Conservation (phyloP, 148 eudicot species). For the Vaccinium myrtillus region DNA sequence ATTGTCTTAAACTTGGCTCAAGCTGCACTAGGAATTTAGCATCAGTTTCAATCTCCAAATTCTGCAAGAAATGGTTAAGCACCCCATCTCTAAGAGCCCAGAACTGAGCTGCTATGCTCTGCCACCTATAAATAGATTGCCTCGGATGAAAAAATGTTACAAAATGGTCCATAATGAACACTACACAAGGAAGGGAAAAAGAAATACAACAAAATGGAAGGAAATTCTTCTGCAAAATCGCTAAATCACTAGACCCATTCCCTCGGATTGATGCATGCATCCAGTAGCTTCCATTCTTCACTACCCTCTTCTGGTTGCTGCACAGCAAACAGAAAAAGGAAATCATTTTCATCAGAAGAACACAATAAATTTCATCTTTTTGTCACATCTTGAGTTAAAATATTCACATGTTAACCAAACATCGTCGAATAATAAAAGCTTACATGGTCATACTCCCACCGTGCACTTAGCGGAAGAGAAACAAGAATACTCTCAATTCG, state of each 20-base stretch:
- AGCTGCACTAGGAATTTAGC: background rate
- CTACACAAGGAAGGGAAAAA: background rate
- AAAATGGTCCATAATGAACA: background rate
- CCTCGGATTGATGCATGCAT: slow-evolving; percentile 94
- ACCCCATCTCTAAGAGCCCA: background rate
- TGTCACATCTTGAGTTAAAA: slow-evolving; percentile 2
- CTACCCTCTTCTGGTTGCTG: slow-evolving; percentile 92
- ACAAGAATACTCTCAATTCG: slow-evolving; percentile 95
- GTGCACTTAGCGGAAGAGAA: slow-evolving; percentile 82
- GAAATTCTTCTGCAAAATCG: background rate
- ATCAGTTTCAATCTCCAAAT: background rate
- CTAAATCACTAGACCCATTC: slow-evolving; percentile 59
- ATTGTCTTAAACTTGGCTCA: background rate
- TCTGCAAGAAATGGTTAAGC: background rate
- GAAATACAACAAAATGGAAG: background rate
- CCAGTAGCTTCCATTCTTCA: slow-evolving; percentile 94
- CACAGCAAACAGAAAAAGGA: slow-evolving; percentile 12
- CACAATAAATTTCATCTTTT: background rate
- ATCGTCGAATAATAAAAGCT: slow-evolving; percentile 19
- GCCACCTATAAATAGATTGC: background rate
- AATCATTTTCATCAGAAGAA: background rate
- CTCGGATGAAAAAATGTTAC: background rate
- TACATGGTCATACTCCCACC: slow-evolving; percentile 99
- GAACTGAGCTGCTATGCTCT: background rate
- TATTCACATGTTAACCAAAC: background rate